Evolutionary conservation across 2,329 filamentous ascomycete species (phyloP).

Genomic region (Ophiostoma sp.): DNA sequence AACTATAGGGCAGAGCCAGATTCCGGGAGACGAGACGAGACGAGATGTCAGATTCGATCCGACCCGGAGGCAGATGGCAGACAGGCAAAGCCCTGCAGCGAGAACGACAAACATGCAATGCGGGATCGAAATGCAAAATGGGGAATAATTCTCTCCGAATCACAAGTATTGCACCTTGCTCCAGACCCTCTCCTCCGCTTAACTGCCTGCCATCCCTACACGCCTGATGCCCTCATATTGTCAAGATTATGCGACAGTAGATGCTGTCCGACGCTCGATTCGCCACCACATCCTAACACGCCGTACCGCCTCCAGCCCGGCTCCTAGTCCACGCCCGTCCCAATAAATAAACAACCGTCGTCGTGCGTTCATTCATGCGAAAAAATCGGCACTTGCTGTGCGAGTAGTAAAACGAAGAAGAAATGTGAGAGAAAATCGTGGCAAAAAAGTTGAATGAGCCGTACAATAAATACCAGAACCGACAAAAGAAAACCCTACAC

Average conservation of each 20-base stretch:
- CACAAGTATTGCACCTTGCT: not conserved
- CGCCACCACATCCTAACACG: not conserved
- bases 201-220: not conserved
- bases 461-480: not conserved
- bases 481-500: not conserved
- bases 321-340: not conserved
- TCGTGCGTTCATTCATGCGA: conserved; percentile 11
- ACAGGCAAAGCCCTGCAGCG: not conserved
- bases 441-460: conserved; percentile 14
- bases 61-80: not conserved
- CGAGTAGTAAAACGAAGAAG: conserved; percentile 4
- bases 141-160: too few species aligned
- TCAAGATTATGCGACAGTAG: not conserved
- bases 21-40: not conserved
- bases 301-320: not conserved
- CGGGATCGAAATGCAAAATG: not conserved
- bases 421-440: not conserved
- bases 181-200: not conserved
- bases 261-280: not conserved
- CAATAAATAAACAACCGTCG: not conserved
- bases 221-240: not conserved
- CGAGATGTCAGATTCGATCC: too few species aligned
- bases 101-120: not conserved
- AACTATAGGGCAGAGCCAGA: not conserved
- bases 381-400: not conserved